These are phyloP conservation scores for Xylariaceae sp. DNA, from an alignment of 2,329 filamentous ascomycete species.

Conservation along the genomic window DNA sequence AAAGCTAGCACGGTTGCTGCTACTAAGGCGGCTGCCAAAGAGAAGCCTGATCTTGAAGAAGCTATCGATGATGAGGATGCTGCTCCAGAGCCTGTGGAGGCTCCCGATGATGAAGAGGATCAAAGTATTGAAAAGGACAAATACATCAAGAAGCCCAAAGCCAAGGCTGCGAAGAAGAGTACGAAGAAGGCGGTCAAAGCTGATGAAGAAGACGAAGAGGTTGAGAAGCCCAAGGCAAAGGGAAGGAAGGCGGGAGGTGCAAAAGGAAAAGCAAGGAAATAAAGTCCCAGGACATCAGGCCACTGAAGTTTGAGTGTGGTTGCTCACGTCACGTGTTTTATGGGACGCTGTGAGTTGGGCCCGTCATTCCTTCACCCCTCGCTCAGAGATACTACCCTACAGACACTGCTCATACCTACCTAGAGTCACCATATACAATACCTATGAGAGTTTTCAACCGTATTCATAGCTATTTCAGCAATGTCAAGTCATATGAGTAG, in stretches of 20 bases:
- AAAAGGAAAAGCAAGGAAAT: conserved; percentile 31
- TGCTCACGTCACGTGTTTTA: background rate
- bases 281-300: conserved; percentile 9
- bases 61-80: conserved; percentile 90
- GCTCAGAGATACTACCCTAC: background rate
- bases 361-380: background rate
- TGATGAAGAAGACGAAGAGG: conserved; percentile 44
- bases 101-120: conserved; percentile 68
- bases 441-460: background rate
- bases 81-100: conserved; percentile 55
- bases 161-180: conserved; percentile 54
- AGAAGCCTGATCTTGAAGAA: conserved; percentile 91
- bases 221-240: conserved; percentile 46
- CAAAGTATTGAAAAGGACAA: conserved; percentile 85
- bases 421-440: background rate
- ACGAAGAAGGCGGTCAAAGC: conserved; percentile 34
- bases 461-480: no score
- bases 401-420: background rate
- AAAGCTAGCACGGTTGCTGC: conserved; percentile 76
- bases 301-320: background rate
- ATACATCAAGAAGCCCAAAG: conserved; percentile 89
- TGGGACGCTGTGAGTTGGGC: background rate
- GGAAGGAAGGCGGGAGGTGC: conserved; percentile 23
- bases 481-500: no score
- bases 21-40: conserved; percentile 66